Base-by-base conservation (phyloP, 495 filamentous ascomycete genomes). In the Penicillium tannophilum region DNA sequence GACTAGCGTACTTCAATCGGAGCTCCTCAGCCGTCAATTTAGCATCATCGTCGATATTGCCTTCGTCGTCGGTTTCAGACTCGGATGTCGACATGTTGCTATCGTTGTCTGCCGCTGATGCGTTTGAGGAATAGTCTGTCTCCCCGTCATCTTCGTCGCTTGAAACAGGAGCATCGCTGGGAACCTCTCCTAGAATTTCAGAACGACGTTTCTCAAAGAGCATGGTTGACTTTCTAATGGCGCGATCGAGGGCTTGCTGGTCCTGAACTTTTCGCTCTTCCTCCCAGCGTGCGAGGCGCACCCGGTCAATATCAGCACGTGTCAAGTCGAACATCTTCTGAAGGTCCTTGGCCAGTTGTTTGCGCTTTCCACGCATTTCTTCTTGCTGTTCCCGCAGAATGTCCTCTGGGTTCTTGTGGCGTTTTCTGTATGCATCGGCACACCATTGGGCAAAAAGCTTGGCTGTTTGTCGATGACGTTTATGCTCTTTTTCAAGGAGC, bases 231-330 rank as follows among this genome's bases (percentile, higher is more conserved):
- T 90, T 81, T 62, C 90, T 91, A 48, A 97, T 87, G 20, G 90
- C 90, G 66, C 91, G 84, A 61, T 95, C 90, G 56, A 97, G 76
- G 8, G 89, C 88, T 63, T 90, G 86, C 65, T 92, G 91, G 54
- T 92, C 89, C 60, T 87, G 80, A 20, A 83, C 85, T 67, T 93
- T 89, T 67, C 94, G 88, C 68, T 94, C 88, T 50, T 88, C 90
- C 67, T 96, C 89, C 91, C 90, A 96, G 42, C 86, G 85, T 46
- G 84, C 82, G 33, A 93, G 62, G 4, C 91, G 86, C 36, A 78
- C 76, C 50, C 85, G 82, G 64, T 95, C 90, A 42, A 96, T 85
- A 59, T 95, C 88, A 1, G 79, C 80, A 57, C 76, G 86, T 44
- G 93, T 84, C 62, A 91, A 83, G n/a, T 90, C 88, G 83, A 92